Evolutionary conservation across 805 yeast species (phyloP), one percentile per base, ranked within the genome.

Genomic region (Jamesozyma piceae): DNA sequence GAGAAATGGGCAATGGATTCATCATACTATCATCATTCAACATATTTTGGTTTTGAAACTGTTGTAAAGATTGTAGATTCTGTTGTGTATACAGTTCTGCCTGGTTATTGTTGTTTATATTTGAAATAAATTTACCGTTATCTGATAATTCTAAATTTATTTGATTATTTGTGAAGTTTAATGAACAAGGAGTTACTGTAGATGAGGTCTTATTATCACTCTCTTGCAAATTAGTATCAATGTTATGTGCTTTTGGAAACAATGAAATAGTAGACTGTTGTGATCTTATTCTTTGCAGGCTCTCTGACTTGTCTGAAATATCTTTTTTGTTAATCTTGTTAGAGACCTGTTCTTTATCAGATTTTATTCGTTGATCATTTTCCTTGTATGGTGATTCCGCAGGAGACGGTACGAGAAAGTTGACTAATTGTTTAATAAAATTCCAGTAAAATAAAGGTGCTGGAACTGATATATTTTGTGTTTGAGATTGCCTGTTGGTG

Each of bases 161-260:
- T 5, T 58, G 54, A 29, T 49, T 51, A 21, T 50, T 53, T 14
- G 45, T 35, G 4, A 54, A 40, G 43, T 57, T 51, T 48, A 55
- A 37, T 2, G 62, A 49, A 35, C 64, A 59, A 32, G 64, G 63
- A 4, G 55, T 51, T 15, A 49, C 53, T 1, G 61, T 45, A 1
- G 59, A 43, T 21, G 48, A 46, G 26, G 4, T 11, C 18, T 19
- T 20, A 13, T 6, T 20, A 11, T 24, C 28, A 24, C 41, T 37
- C 8, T 46, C 48, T 13, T 50, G 37, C 19, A 43, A 42, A 8
- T 27, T 21, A 45, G 35, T 42, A 39, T 48, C 58, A 42, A 50
- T 54, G 51, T 47, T 54, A 46, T 46, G 56, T 47, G 33, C 46
- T 43, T 41, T 48, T 4, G 64, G 63, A 29, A 54, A 59, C 6